Conservation (phyloP, 345 rosid genomes). For the Euphorbia lathyris region DNA sequence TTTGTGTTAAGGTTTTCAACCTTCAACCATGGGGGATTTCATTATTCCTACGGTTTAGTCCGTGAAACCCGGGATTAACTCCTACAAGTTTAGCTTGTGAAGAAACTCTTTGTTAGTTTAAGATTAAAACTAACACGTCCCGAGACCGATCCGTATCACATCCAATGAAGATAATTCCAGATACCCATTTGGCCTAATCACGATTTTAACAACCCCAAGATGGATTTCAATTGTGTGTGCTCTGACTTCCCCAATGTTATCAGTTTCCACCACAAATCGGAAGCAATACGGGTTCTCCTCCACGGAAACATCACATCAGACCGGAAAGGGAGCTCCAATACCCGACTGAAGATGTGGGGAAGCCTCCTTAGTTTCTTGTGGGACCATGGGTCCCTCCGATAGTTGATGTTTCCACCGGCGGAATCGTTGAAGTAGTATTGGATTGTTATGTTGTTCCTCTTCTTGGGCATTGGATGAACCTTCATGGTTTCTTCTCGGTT, state of each 20-base stretch:
- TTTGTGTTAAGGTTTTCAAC: too few relatives aligned
- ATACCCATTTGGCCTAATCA: slow-evolving; percentile 63
- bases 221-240: slow-evolving; percentile 80
- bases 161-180: slow-evolving; percentile 53
- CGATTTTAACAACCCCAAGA: slow-evolving; percentile 87
- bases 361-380: slow-evolving; percentile 83
- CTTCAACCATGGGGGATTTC: too few relatives aligned
- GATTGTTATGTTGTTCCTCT: slow-evolving; percentile 58
- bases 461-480: slow-evolving; percentile 72
- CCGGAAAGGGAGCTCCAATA: slow-evolving; percentile 85
- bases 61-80: too few relatives aligned
- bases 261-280: slow-evolving; percentile 80
- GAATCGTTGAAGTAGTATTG: slow-evolving; percentile 31
- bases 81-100: too few relatives aligned
- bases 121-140: too few relatives aligned
- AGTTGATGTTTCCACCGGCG: slow-evolving; percentile 18
- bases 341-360: slow-evolving; percentile 92
- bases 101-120: too few relatives aligned
- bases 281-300: slow-evolving; percentile 76
- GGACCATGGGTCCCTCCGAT: slow-evolving; percentile 36
- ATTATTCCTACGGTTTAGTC: too few relatives aligned
- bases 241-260: slow-evolving; percentile 58
- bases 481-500: slow-evolving; percentile 52
- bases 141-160: too few relatives aligned
- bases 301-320: slow-evolving; percentile 74